These are phyloP conservation scores for Pestalotiopsis sp. DNA, from an alignment of 2,329 filamentous ascomycete species.

Conservation along the genomic window DNA sequence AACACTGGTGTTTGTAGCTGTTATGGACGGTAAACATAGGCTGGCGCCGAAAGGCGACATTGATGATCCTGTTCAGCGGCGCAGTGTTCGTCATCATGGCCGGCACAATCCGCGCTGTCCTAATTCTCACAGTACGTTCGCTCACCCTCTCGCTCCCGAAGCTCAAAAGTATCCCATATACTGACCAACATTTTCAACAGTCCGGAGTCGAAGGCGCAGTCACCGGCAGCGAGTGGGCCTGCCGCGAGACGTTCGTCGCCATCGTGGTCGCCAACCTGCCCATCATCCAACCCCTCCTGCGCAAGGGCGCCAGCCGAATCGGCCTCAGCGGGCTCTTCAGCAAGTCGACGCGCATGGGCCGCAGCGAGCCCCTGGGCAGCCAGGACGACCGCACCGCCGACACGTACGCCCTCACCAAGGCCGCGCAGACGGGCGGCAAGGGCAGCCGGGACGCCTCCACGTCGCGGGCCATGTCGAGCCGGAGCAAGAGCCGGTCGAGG, in stretches of 20 bases:
- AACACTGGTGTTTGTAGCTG: constrained; percentile 31
- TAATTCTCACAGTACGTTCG: constrained; percentile 39
- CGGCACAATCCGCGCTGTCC: constrained; percentile 48
- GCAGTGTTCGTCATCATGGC: constrained; percentile 51
- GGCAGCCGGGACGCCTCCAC: not conserved
- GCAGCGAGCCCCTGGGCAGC: constrained; percentile 3
- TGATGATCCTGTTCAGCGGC: constrained; percentile 50
- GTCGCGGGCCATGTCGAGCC: not conserved
- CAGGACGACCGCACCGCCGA: not conserved
- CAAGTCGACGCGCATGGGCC: constrained; percentile 11
- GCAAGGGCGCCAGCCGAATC: constrained; percentile 17
- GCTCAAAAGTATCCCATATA: not conserved
- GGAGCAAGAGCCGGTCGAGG: not conserved
- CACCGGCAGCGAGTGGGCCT: constrained; percentile 33
- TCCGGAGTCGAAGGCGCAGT: constrained; percentile 22
- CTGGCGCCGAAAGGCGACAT: constrained; percentile 39
- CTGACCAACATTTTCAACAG: constrained; percentile 12
- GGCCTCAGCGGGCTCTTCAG: constrained; percentile 22
- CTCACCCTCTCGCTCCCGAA: not conserved
- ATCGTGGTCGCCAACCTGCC: constrained; percentile 38
- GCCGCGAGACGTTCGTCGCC: constrained; percentile 42
- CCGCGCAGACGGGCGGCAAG: not conserved
- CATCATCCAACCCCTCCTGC: constrained; percentile 25
- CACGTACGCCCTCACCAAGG: not conserved
- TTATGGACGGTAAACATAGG: constrained; percentile 47